Evolutionary conservation across 192 early-diverging fungal species (phyloP).

Genomic region (Pecoramyces ruminantium): DNA sequence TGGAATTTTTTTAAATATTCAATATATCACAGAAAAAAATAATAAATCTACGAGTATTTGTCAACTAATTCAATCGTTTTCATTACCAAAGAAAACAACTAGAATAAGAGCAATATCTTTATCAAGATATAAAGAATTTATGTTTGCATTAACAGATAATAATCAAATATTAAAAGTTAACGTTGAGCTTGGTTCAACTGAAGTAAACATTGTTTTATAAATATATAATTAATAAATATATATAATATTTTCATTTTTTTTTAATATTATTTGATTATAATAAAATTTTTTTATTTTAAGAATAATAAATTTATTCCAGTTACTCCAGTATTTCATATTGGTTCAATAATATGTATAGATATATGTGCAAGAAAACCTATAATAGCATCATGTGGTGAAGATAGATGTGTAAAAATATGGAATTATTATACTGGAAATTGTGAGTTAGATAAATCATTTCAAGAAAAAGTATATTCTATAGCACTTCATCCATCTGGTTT

Average conservation of each 20-base stretch:
- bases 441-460: conserved; percentile 27
- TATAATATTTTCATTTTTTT: no score
- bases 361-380: conserved; percentile 31
- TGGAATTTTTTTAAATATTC: neutral
- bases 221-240: no score
- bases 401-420: conserved; percentile 36
- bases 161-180: neutral
- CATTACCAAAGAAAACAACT: neutral
- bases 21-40: neutral
- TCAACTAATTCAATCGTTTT: neutral
- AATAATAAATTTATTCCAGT: conserved; percentile 12
- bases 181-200: neutral
- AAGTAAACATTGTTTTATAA: neutral
- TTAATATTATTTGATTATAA: no score
- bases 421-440: conserved; percentile 33
- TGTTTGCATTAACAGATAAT: neutral
- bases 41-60: neutral
- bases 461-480: conserved; percentile 26
- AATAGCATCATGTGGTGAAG: conserved; percentile 31
- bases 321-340: conserved; percentile 24
- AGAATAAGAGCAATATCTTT: neutral
- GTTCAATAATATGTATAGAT: conserved; percentile 26
- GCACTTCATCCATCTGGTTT: conserved; percentile 37
- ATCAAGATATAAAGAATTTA: neutral
- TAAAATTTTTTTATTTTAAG: neutral